Evolutionary conservation across 2,329 filamentous ascomycete species (phyloP), one percentile per base, ranked within the genome.

Genomic region (Aspergillus novoparasiticus): DNA sequence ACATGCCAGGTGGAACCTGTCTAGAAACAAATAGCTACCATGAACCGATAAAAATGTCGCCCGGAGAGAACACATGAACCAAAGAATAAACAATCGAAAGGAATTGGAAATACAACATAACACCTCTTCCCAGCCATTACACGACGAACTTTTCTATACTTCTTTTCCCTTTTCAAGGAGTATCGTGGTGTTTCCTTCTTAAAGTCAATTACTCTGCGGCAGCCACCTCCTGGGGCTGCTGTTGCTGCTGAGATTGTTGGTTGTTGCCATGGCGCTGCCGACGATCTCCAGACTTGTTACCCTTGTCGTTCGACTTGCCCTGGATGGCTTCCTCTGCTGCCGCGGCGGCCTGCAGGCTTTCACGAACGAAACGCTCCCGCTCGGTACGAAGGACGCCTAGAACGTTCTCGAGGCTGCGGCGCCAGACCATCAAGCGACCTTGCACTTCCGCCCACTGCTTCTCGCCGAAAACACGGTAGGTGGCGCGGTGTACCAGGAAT

Each of bases 361-460:
- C 93, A 59, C 87, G 82, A 72, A 90, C 85, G 70, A 90, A 94
- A 72, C 91, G 90, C 80, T 89, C 85, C 84, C 96, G 90, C 83
- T 96, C 92, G 76, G 87, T 84, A 74, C 89, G 87, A 69, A 98
- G 86, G 53, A 95, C 92, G 61, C 84, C 83, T 70, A 96, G 83
- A 21, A 99, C 93, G 69, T 87, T 88, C 75, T 88, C 86, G 72
- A 98, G 83, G 71, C 92, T 94, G 71, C 87, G 85, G 79, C 91
- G 89, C 94, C 94, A 98, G 78, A 93, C 91, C 81, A 97, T 94
- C 73, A 99, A 84, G 66, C 94, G 87, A 67, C 91, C 92, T 65
- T 93, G 91, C 59, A 99, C 90, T 84, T 99, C 94, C 71, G 91
- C 89, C 93, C 96, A 99, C 84, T 99, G 95, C 86, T 96, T 96